A percentile compares a stretch with the other conserved stretches of the same genome.
These are phyloP conservation scores for Candolleomyces eurysporus DNA, from an alignment of 768 basidiomycete genomes.

Conservation along the genomic window DNA sequence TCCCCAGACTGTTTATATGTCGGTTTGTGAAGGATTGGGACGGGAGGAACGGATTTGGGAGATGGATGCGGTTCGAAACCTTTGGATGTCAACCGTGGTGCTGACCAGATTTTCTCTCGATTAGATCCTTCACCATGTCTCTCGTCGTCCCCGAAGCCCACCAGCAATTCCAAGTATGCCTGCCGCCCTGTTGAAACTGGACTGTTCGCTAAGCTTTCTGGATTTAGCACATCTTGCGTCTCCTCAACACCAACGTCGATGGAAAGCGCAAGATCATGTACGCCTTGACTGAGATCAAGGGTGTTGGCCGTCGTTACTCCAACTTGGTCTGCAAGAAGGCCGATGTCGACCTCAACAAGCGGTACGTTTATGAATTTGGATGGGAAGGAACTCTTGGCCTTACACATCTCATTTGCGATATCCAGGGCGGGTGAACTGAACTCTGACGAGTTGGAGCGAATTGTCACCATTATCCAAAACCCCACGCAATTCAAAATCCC, in stretches of 20 bases:
- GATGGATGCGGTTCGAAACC: constrained; percentile 4
- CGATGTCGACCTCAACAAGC: constrained; percentile 97
- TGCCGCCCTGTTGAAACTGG: not conserved
- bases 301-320: constrained; percentile 98
- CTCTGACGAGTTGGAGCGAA: constrained; percentile 98
- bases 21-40: not conserved
- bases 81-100: not conserved
- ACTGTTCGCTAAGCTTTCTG: constrained; percentile 3
- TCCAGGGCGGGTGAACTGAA: constrained; percentile 96
- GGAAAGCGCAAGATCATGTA: constrained; percentile 99
- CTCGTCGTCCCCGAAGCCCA: constrained; percentile 95
- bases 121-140: constrained; percentile 62
- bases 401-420: not conserved
- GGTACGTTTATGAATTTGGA: constrained; percentile 51
- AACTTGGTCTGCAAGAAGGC: constrained; percentile 99
- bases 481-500: constrained; percentile 99
- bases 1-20: not conserved
- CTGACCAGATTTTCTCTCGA: constrained; percentile 14
- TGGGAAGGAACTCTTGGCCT: constrained; percentile 3
- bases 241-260: constrained; percentile 99
- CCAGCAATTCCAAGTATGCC: constrained; percentile 86
- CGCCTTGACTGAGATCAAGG: constrained; percentile 99
- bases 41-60: not conserved
- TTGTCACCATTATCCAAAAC: constrained; percentile 99
- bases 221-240: constrained; percentile 93